Percentiles rank a stretch among this genome's conserved stretches.
These are phyloP conservation scores for Thermoascus crustaceus DNA, from an alignment of 2,329 filamentous ascomycete genomes.

Conservation along the genomic window DNA sequence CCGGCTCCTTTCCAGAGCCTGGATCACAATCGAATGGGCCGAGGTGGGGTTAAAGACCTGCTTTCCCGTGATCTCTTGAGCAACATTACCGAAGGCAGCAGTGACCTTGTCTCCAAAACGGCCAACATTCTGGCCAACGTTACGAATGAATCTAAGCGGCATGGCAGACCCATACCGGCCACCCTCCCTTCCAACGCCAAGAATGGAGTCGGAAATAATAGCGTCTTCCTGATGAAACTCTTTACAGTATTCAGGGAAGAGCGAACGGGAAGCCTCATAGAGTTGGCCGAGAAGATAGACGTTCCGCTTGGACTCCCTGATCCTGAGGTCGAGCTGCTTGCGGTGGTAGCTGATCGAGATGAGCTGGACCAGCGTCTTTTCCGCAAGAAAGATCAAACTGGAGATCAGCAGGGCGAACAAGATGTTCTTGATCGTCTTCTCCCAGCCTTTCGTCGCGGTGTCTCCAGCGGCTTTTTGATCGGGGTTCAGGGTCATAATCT, in stretches of 20 bases:
- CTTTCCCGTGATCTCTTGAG: slow-evolving; percentile 90
- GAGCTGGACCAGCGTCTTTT: slow-evolving; percentile 55
- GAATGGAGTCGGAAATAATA: slow-evolving; percentile 75
- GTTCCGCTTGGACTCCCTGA: slow-evolving; percentile 84
- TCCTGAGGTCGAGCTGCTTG: slow-evolving; percentile 59
- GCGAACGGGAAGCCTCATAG: slow-evolving; percentile 77
- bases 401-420: slow-evolving; percentile 51
- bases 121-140: slow-evolving; percentile 65
- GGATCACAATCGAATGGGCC: slow-evolving; percentile 78
- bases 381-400: slow-evolving; percentile 48
- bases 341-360: slow-evolving; percentile 62
- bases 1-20: slow-evolving; percentile 75
- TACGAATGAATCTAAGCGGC: slow-evolving; percentile 68
- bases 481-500: slow-evolving; percentile 40
- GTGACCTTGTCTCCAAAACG: slow-evolving; percentile 89
- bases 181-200: slow-evolving; percentile 52
- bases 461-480: slow-evolving; percentile 22
- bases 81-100: slow-evolving; percentile 84
- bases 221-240: slow-evolving; percentile 92
- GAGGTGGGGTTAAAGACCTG: slow-evolving; percentile 90
- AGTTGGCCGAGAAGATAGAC: slow-evolving; percentile 73
- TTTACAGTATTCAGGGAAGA: slow-evolving; percentile 86
- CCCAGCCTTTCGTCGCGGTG: slow-evolving; percentile 40
- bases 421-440: slow-evolving; percentile 49
- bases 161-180: slow-evolving; percentile 55